Evolutionary conservation across 2,329 filamentous ascomycete genomes (phyloP).

Genomic region (Conoideocrella luteorostrata): DNA sequence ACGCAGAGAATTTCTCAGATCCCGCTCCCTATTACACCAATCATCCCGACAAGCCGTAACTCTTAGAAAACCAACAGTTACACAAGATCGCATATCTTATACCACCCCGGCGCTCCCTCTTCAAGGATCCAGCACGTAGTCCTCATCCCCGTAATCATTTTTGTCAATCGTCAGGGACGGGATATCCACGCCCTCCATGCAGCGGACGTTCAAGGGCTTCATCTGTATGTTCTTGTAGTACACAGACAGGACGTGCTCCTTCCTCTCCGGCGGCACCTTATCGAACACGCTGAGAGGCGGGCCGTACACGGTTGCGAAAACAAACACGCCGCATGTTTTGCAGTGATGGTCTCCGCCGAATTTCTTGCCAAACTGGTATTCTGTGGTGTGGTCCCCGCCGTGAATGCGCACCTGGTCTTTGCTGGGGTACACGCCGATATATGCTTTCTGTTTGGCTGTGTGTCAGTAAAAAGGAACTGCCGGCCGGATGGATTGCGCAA

Average conservation of each 20-base stretch:
- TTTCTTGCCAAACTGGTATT: conserved; percentile 18
- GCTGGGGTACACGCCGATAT: conserved; percentile 21
- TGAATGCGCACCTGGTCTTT: conserved; percentile 20
- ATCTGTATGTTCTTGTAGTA: conserved; percentile 19
- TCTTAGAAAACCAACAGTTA: too few species aligned
- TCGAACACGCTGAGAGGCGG: conserved; percentile 22
- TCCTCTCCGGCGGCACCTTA: conserved; percentile 18
- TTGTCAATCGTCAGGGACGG: too few species aligned
- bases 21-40: too few species aligned
- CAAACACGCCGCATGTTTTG: conserved; percentile 22
- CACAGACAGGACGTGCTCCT: conserved; percentile 13
- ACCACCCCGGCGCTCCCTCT: too few species aligned
- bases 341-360: conserved; percentile 18
- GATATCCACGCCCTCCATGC: conserved; percentile 18
- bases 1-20: too few species aligned
- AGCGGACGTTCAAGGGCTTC: conserved; percentile 19
- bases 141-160: too few species aligned
- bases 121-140: too few species aligned
- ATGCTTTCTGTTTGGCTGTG: conserved; percentile 17
- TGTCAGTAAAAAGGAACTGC: not conserved
- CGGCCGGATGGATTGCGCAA: not conserved
- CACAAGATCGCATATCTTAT: too few species aligned
- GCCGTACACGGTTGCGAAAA: conserved; percentile 22
- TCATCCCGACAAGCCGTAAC: too few species aligned
- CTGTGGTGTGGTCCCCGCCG: conserved; percentile 18